Evolutionary conservation across 2,329 filamentous ascomycete genomes (phyloP).

Genomic region (Colletotrichum brevisporum): DNA sequence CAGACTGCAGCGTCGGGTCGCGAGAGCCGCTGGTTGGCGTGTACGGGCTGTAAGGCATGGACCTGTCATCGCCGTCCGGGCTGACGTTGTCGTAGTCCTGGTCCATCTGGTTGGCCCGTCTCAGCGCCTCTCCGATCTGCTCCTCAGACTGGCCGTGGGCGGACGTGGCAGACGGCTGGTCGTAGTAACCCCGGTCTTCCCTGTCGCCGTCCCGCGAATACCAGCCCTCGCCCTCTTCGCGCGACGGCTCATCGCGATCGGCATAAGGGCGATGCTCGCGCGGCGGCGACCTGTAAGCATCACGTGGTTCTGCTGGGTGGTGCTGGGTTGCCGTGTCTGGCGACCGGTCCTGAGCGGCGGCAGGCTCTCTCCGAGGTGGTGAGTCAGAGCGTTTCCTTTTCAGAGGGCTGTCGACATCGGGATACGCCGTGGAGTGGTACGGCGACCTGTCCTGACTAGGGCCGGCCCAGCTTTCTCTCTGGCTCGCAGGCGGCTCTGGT

Average conservation of each 20-base stretch:
- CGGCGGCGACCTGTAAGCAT: constrained; percentile 58
- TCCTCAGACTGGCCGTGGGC: constrained; percentile 65
- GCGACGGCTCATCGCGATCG: constrained; percentile 55
- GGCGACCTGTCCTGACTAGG: constrained; percentile 58
- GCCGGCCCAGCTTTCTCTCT: constrained; percentile 59
- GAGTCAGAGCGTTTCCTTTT: constrained; percentile 81
- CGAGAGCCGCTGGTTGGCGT: constrained; percentile 56
- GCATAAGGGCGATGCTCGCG: constrained; percentile 61
- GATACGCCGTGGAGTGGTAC: constrained; percentile 56
- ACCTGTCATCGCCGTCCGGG: constrained; percentile 67
- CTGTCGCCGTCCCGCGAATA: constrained; percentile 61
- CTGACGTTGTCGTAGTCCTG: constrained; percentile 67
- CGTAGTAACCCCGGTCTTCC: constrained; percentile 62
- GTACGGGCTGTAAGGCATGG: constrained; percentile 58
- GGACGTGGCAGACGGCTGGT: constrained; percentile 61
- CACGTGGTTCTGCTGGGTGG: constrained; percentile 55
- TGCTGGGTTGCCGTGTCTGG: constrained; percentile 51
- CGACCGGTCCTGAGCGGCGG: constrained; percentile 49
- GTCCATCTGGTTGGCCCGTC: constrained; percentile 62
- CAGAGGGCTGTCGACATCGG: constrained; percentile 64
- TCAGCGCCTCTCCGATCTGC: constrained; percentile 60
- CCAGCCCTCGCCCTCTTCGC: constrained; percentile 65
- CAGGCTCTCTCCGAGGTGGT: constrained; percentile 60
- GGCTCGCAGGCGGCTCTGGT: constrained; percentile 47
- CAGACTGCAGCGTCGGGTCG: constrained; percentile 67